Percentiles rank a stretch among this genome's conserved stretches.
Evolutionary conservation across 345 rosid genomes (phyloP).

Genomic region (Tarenaya hassleriana): DNA sequence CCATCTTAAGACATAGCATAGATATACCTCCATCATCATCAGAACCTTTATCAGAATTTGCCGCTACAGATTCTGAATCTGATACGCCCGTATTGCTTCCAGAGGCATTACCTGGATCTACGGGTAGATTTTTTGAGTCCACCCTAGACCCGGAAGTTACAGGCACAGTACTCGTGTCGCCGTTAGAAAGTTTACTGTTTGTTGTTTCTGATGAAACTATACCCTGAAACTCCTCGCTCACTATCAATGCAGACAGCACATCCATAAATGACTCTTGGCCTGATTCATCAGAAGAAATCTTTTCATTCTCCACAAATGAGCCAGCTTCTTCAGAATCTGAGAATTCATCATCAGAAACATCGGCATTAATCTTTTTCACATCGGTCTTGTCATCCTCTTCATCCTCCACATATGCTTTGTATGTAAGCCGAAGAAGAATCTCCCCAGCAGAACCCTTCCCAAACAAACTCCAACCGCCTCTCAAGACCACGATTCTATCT

Average conservation of each 20-base stretch:
- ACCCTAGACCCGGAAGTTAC: slow-evolving; percentile 30
- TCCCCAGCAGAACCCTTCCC: slow-evolving; percentile 77
- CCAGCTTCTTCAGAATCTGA: slow-evolving; percentile 61
- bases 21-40: slow-evolving; percentile 25
- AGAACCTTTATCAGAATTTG: slow-evolving; percentile 21
- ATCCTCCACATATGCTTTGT: slow-evolving; percentile 95
- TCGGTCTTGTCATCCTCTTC: slow-evolving; percentile 74
- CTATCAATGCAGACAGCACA: slow-evolving; percentile 83
- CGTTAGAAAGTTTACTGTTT: slow-evolving; percentile 41
- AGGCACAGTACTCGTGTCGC: slow-evolving; percentile 31
- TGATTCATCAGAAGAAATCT: slow-evolving; percentile 32
- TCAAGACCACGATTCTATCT: slow-evolving; percentile 62
- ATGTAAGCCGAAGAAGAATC: slow-evolving; percentile 80
- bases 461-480: slow-evolving; percentile 75
- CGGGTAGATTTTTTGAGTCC: slow-evolving; percentile 30
- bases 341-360: slow-evolving; percentile 69
- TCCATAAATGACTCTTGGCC: slow-evolving; percentile 90
- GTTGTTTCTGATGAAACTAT: slow-evolving; percentile 88
- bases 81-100: slow-evolving; percentile 17
- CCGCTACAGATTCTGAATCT: slow-evolving; percentile 13
- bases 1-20: slow-evolving; percentile 16
- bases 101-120: slow-evolving; percentile 32
- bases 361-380: slow-evolving; percentile 38
- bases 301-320: slow-evolving; percentile 27
- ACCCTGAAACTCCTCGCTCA: slow-evolving; percentile 95